A percentile compares a stretch with the other conserved stretches of the same genome.
These are phyloP conservation scores for Lophium mytilinum DNA, from an alignment of 495 filamentous ascomycete species.

Conservation along the genomic window DNA sequence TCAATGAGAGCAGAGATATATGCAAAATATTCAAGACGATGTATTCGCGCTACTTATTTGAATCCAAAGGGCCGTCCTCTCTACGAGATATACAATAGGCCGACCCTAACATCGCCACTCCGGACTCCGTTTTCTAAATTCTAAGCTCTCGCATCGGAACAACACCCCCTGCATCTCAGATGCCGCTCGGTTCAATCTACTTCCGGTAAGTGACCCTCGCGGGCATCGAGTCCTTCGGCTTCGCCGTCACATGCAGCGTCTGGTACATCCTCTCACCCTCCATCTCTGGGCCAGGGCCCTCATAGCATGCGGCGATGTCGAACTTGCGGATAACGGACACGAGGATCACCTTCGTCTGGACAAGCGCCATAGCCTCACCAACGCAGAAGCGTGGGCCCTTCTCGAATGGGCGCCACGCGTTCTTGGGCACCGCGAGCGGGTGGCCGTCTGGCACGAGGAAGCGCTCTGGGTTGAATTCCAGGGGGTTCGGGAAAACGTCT, in stretches of 20 bases:
- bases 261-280: slow-evolving; percentile 30
- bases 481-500: not conserved
- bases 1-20: too few relatives aligned
- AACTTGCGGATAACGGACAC: slow-evolving; percentile 15
- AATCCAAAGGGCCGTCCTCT: too few relatives aligned
- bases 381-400: slow-evolving; percentile 24
- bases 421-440: slow-evolving; percentile 25
- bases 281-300: slow-evolving; percentile 34
- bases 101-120: too few relatives aligned
- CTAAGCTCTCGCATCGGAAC: too few relatives aligned
- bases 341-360: slow-evolving; percentile 25
- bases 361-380: slow-evolving; percentile 26
- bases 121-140: too few relatives aligned
- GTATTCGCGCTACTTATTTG: too few relatives aligned
- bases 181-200: too few relatives aligned
- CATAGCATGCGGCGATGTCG: slow-evolving; percentile 32
- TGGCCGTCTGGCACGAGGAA: not conserved
- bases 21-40: too few relatives aligned
- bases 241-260: slow-evolving; percentile 9
- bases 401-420: slow-evolving; percentile 25
- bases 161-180: too few relatives aligned
- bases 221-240: slow-evolving; percentile 9
- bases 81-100: too few relatives aligned
- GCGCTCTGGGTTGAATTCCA: not conserved
- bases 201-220: not conserved